These are phyloP conservation scores for Buxus sempervirens DNA, from an alignment of 164 flowering plant genomes.

Conservation along the genomic window DNA sequence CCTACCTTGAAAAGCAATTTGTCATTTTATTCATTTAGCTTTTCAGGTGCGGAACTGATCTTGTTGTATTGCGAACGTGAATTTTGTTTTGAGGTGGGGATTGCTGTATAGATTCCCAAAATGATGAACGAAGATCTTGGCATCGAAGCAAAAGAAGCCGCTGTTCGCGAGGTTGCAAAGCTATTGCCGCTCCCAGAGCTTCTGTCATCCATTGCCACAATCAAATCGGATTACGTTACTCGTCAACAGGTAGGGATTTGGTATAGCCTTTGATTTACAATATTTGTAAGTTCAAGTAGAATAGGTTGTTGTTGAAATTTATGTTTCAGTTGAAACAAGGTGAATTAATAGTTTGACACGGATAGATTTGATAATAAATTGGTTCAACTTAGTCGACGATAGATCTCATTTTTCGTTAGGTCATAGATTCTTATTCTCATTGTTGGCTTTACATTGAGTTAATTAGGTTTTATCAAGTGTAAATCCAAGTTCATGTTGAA, in stretches of 20 bases:
- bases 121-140: conserved; percentile 95
- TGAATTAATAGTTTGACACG: not conserved
- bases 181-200: conserved; percentile 85
- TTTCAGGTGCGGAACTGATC: not conserved
- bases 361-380: not conserved
- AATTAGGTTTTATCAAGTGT: too few relatives aligned
- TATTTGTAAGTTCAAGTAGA: not conserved
- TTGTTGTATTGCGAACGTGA: not conserved
- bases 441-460: too few relatives aligned
- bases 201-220: conserved; percentile 68
- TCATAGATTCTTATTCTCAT: too few relatives aligned
- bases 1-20: too few relatives aligned
- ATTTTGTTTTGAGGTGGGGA: not conserved
- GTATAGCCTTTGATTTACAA: not conserved
- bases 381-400: too few relatives aligned
- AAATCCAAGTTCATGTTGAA: too few relatives aligned
- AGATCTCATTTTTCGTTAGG: too few relatives aligned
- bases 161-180: conserved; percentile 94
- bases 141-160: conserved; percentile 91
- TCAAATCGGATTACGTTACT: conserved; percentile 85
- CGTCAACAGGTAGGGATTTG: conserved; percentile 73
- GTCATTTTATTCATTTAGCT: too few relatives aligned
- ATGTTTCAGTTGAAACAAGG: not conserved
- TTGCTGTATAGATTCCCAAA: not conserved
- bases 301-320: not conserved